phyloP scores from a whole-genome alignment of 148 eudicot genomes.

The Amaranthus cruentus region DNA sequence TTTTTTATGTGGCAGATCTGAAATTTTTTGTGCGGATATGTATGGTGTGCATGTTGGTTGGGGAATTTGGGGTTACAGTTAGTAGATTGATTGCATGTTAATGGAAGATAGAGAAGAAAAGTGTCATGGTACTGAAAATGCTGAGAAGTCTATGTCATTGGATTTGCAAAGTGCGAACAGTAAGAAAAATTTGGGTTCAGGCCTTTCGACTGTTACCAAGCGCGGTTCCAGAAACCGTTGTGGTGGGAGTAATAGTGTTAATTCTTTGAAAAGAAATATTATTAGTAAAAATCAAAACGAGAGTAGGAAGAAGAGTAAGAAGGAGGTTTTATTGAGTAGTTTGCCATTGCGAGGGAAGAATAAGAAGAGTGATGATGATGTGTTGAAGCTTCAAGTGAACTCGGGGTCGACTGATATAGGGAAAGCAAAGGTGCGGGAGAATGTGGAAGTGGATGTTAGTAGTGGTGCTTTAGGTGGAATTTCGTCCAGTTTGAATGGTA shows the following conservation, averaged over 20 bases:
- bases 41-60: slow-evolving; percentile 42
- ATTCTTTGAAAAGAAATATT: slow-evolving; percentile 35
- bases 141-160: slow-evolving; percentile 48
- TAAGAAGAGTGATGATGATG: slow-evolving; percentile 36
- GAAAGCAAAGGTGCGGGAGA: slow-evolving; percentile 21
- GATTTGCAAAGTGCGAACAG: slow-evolving; percentile 47
- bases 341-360: slow-evolving; percentile 38
- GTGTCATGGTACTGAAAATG: slow-evolving; percentile 37
- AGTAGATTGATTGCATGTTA: slow-evolving; percentile 52
- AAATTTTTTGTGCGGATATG: slow-evolving; percentile 28
- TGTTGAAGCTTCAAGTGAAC: slow-evolving; percentile 13
- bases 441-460: slow-evolving; percentile 19
- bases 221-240: slow-evolving; percentile 12
- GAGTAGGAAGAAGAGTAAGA: slow-evolving; percentile 42
- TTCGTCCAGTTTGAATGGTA: slow-evolving; percentile 38
- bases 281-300: slow-evolving; percentile 33
- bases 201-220: slow-evolving; percentile 22
- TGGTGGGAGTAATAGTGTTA: slow-evolving; percentile 7
- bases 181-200: slow-evolving; percentile 24
- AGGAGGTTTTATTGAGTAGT: slow-evolving; percentile 47
- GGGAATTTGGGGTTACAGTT: slow-evolving; percentile 34
- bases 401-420: slow-evolving; percentile 18
- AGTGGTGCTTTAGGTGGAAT: slow-evolving; percentile 32
- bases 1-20: slow-evolving; percentile 63
- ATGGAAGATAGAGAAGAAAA: slow-evolving; percentile 66